Percentiles rank a stretch among this genome's conserved stretches.
phyloP scores from a whole-genome alignment of 441 rosid species.

The Corymbia citriodora region DNA sequence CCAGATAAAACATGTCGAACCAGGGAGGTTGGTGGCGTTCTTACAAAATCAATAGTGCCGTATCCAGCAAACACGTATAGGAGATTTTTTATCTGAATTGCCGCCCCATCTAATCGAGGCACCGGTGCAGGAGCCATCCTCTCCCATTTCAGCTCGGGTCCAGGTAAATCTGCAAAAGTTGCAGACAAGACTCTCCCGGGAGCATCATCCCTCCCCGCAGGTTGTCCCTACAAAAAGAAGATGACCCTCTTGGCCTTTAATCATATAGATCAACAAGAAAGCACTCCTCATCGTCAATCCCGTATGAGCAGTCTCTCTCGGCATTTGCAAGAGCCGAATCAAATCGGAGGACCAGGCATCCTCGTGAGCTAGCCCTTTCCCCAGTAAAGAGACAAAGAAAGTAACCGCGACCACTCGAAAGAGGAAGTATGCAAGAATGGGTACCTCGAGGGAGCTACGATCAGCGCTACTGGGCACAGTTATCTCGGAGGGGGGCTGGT shows the following conservation, averaged over 20 bases:
- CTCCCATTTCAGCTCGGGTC: conserved; percentile 75
- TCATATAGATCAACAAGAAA: neutral
- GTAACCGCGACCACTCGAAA: neutral
- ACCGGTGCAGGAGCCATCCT: conserved; percentile 84
- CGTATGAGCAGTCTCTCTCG: neutral
- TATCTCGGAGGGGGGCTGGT: neutral
- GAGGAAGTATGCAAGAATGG: neutral
- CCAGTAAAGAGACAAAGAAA: neutral
- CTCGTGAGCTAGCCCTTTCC: neutral
- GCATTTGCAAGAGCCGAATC: neutral
- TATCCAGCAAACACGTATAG: conserved; percentile 92
- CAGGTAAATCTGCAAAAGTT: conserved; percentile 88
- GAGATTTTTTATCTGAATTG: conserved; percentile 69
- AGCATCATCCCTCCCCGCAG: conserved; percentile 17
- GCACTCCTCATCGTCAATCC: neutral
- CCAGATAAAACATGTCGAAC: neutral
- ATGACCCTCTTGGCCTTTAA: neutral
- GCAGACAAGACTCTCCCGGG: conserved; percentile 66
- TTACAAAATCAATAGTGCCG: conserved; percentile 64
- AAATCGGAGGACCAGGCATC: neutral
- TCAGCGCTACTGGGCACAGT: conserved; percentile 16
- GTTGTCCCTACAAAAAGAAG: conserved; percentile 26
- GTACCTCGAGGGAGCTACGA: conserved; percentile 1
- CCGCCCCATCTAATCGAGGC: conserved; percentile 93
- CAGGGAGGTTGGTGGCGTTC: conserved; percentile 4